Percentiles rank a stretch among this genome's conserved stretches.
These are phyloP conservation scores for Thymus quinquecostatus DNA, from an alignment of 257 asterid genomes.

Conservation along the genomic window DNA sequence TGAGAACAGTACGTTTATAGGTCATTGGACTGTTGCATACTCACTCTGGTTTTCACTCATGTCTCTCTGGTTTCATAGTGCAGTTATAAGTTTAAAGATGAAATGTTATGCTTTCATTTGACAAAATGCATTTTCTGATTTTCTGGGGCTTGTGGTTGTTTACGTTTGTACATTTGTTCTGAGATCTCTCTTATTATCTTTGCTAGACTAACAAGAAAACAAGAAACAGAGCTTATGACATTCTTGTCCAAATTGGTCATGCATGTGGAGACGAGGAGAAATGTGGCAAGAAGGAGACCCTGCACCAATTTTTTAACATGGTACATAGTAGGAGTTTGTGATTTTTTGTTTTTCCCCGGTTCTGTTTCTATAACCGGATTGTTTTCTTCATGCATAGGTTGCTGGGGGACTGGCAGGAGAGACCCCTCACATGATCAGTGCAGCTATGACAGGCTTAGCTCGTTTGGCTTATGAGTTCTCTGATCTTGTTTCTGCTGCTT, in stretches of 20 bases:
- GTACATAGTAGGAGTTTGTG: conserved; percentile 43
- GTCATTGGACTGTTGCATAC: not conserved
- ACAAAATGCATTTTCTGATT: not conserved
- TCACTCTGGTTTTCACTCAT: not conserved
- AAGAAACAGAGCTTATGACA: conserved; percentile 91
- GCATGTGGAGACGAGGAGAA: conserved; percentile 79
- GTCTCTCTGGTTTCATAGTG: not conserved
- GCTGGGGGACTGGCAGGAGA: conserved; percentile 95
- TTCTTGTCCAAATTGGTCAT: conserved; percentile 91
- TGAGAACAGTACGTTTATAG: not conserved
- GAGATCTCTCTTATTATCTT: conserved; percentile 23
- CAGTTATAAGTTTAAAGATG: not conserved
- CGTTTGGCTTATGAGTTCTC: conserved; percentile 96
- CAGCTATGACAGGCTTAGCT: conserved; percentile 92
- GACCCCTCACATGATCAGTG: conserved; percentile 94
- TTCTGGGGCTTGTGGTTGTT: not conserved
- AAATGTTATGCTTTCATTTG: not conserved
- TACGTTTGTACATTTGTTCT: conserved; percentile 13
- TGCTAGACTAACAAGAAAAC: conserved; percentile 84
- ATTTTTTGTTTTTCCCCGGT: conserved; percentile 3
- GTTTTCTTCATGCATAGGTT: conserved; percentile 50
- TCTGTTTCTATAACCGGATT: conserved; percentile 5
- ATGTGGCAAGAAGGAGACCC: conserved; percentile 62
- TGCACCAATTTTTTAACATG: conserved; percentile 70
- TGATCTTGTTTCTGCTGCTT: conserved; percentile 77